Evolutionary conservation across 108 stramenopile genomes (phyloP).

Genomic region (Craspedostauros australis): DNA sequence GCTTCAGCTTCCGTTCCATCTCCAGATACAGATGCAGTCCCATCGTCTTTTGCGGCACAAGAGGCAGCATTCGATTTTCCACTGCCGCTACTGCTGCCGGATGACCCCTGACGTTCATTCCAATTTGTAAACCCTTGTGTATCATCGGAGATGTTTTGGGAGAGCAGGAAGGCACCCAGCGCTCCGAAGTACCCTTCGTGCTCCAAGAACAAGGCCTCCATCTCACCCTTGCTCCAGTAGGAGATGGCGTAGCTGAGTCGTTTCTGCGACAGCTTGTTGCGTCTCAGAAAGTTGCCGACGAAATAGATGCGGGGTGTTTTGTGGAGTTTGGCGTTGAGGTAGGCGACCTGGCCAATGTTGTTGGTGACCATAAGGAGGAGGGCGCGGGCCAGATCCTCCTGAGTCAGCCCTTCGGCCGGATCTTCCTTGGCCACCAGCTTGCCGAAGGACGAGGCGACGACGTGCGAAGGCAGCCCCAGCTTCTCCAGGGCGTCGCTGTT

Average conservation of each 20-base stretch:
- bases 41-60: no score
- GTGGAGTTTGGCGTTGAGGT: slow-evolving; percentile 89
- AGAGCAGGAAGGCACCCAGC: slow-evolving; percentile 82
- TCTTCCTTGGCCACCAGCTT: slow-evolving; percentile 89
- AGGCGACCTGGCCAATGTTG: slow-evolving; percentile 97
- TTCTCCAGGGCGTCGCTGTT: slow-evolving; percentile 83
- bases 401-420: slow-evolving; percentile 69
- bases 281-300: slow-evolving; percentile 95
- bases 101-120: background rate
- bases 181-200: slow-evolving; percentile 95
- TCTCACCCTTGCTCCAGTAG: slow-evolving; percentile 93
- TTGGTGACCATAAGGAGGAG: slow-evolving; percentile 96
- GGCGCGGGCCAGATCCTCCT: slow-evolving; percentile 95
- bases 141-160: slow-evolving; percentile 50
- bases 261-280: slow-evolving; percentile 85
- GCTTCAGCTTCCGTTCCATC: background rate
- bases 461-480: slow-evolving; percentile 78
- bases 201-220: slow-evolving; percentile 96
- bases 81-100: background rate
- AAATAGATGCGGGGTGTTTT: slow-evolving; percentile 89
- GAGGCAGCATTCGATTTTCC: background rate
- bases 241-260: slow-evolving; percentile 92
- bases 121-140: slow-evolving; percentile 21
- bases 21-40: background rate
- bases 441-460: slow-evolving; percentile 97